Percentiles rank a stretch among this genome's conserved stretches.
Evolutionary conservation across 441 rosid genomes (phyloP).

Genomic region (Mallotus japonicus): DNA sequence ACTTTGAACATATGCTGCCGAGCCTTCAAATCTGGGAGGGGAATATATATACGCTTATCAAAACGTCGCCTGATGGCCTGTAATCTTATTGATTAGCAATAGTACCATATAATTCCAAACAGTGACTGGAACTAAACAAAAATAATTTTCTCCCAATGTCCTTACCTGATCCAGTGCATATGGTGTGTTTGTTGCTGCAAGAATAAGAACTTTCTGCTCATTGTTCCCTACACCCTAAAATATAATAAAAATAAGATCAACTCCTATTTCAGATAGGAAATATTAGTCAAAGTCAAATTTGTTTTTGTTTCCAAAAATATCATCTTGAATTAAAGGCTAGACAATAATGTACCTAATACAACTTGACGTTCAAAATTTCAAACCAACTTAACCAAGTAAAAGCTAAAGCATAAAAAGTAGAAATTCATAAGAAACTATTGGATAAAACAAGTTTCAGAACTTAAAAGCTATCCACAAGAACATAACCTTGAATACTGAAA

Average conservation of each 20-base stretch:
- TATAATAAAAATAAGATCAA: conserved; percentile 18
- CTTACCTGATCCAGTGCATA: conserved; percentile 94
- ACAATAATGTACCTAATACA: too few relatives aligned
- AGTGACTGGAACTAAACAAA: conserved; percentile 18
- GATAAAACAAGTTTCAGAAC: not conserved
- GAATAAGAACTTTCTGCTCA: conserved; percentile 96
- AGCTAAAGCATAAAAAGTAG: not conserved
- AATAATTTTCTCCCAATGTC: conserved; percentile 12
- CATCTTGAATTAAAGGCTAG: too few relatives aligned
- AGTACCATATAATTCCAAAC: conserved; percentile 10
- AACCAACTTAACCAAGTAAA: not conserved
- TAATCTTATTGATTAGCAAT: conserved; percentile 35
- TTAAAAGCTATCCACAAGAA: conserved; percentile 2
- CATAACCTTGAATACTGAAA: not conserved
- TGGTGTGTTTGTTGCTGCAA: conserved; percentile 98
- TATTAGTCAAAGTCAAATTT: not conserved
- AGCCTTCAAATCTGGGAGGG: conserved; percentile 95
- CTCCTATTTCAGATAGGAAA: not conserved
- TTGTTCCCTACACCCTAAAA: conserved; percentile 91
- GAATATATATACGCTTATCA: conserved; percentile 98
- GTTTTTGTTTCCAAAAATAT: not conserved
- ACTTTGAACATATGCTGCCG: conserved; percentile 98
- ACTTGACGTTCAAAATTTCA: too few relatives aligned
- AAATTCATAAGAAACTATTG: not conserved
- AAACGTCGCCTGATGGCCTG: conserved; percentile 98